phyloP scores from a whole-genome alignment of 345 rosid genomes.

The sweet orange (Citrus sinensis) region DVS_A1.0 CM039169.1:28030501-28031000 shows the following conservation, averaged over 20 bases:
- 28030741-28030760: background rate
- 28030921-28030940: background rate
- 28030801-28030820: background rate
- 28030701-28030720: background rate
- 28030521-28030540: no score
- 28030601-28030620: background rate
- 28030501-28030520: background rate
- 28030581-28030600: background rate
- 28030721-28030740: slow-evolving; percentile 11
- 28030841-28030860: background rate
- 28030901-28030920: background rate
- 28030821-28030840: background rate
- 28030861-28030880: no score
- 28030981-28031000: background rate
- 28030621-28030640: background rate
- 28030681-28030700: background rate
- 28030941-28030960: no score
- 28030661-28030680: background rate
- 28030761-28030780: background rate
- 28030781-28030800: background rate
- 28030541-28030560: background rate
- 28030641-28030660: background rate
- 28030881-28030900: background rate
- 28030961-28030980: background rate
- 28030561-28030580: background rate